These are phyloP conservation scores for Leccinum proliferum DNA, from an alignment of 1,284 basidiomycete genomes.

Conservation along the genomic window DNA sequence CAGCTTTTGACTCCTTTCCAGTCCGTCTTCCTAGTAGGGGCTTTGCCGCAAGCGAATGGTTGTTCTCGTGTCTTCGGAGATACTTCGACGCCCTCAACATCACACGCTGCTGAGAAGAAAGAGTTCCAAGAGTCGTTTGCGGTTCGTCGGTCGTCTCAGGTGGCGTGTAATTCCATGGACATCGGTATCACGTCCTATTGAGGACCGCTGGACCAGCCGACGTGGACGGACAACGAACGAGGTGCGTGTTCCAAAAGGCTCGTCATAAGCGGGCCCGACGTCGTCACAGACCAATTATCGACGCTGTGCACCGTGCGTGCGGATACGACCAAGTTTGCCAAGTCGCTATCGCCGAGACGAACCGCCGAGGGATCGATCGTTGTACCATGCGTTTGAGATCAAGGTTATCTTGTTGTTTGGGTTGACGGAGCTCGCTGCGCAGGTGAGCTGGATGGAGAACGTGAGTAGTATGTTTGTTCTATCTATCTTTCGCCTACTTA, in stretches of 20 bases:
- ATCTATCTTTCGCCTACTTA: constrained; percentile 1
- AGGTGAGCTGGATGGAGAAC: constrained; percentile 40
- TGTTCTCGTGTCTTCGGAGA: constrained; percentile 34
- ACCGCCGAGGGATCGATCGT: no score
- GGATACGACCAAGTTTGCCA: constrained; percentile 30
- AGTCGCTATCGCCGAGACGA: no score
- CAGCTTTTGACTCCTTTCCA: constrained; percentile 8
- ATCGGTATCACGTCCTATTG: constrained; percentile 25
- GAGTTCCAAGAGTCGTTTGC: constrained; percentile 28
- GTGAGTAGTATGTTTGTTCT: constrained; percentile 23
- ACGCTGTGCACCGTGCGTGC: constrained; percentile 35
- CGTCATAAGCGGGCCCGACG: not conserved
- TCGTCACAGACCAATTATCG: constrained; percentile 32
- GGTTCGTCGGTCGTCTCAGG: constrained; percentile 20
- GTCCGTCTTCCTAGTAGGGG: constrained; percentile 40
- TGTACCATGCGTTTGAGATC: no score
- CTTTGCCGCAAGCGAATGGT: constrained; percentile 47
- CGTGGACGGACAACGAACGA: constrained; percentile 24
- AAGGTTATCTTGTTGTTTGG: no score
- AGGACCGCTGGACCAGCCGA: constrained; percentile 17
- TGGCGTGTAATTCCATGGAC: constrained; percentile 19
- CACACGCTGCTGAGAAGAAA: constrained; percentile 26
- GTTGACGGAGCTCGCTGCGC: constrained; percentile 41
- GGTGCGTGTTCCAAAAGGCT: constrained; percentile 5
- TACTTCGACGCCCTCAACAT: constrained; percentile 28